A percentile compares a stretch with the other conserved stretches of the same genome.
Conservation (phyloP, 2,329 filamentous ascomycete species). For the Myriosclerotinia curreyana region DNA sequence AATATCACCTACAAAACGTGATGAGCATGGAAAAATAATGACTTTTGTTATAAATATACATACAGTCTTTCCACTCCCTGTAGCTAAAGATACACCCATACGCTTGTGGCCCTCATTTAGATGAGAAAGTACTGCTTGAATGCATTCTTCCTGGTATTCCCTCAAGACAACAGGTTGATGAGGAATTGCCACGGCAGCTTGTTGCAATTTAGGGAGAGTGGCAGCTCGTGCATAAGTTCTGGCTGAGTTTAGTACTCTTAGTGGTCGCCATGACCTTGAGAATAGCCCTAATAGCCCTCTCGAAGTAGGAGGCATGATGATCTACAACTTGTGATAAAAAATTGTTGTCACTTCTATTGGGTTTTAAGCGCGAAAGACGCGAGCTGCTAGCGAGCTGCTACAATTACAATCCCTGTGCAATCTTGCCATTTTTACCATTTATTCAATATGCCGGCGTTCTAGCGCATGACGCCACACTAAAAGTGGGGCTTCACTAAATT, state of each 20-base stretch:
- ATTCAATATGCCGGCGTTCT: background rate
- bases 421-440: no score
- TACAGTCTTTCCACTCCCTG: slow-evolving; percentile 85
- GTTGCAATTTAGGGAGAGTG: background rate
- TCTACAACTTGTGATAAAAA: background rate
- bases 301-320: slow-evolving; percentile 37
- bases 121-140: slow-evolving; percentile 72
- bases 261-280: slow-evolving; percentile 4
- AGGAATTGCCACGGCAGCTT: slow-evolving; percentile 10
- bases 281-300: slow-evolving; percentile 27
- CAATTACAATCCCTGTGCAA: background rate
- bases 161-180: slow-evolving; percentile 57
- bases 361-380: slow-evolving; percentile 16
- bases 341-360: background rate
- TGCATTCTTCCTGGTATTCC: slow-evolving; percentile 88
- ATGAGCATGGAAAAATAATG: slow-evolving; percentile 3
- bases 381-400: background rate
- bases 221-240: slow-evolving; percentile 27
- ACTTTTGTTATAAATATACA: slow-evolving; percentile 29
- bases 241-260: background rate
- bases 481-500: slow-evolving; percentile 1
- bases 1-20: slow-evolving; percentile 71
- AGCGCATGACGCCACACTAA: background rate
- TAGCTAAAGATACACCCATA: slow-evolving; percentile 80
- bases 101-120: slow-evolving; percentile 70